Evolutionary conservation across 345 rosid species (phyloP), one percentile per base, ranked within the genome.

Genomic region (Raphanus sativus): DNA sequence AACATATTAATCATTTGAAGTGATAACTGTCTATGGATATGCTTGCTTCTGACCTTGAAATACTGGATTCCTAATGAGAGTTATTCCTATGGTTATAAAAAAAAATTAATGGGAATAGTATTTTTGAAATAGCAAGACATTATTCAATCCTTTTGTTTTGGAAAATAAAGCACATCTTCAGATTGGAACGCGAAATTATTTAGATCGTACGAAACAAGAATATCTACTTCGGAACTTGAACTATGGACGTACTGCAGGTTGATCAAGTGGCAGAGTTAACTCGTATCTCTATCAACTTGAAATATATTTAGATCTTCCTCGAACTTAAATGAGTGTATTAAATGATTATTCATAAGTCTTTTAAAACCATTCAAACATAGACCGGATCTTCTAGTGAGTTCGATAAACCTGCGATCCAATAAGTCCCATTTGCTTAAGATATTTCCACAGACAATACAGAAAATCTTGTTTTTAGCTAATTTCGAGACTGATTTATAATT

Each of bases 221-320:
- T 28, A 77, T 77, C 75, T 76, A 76, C 45, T 62, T 70, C 16
- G 75, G 24, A 65, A 70, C 71, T 77, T 77, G 60, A 52, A 76
- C 34, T 68, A 48, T 52, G 61, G 3, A 59, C 59, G 13, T 12
- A 59, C 34, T 42, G 8, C 21, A 66, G n/a, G 4, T 30, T 48
- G 16, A 24, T 58, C 59, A 58, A 42, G 13, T 42, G 30, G 62
- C 32, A 45, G 36, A 61, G 15, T 32, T 5, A 76, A 62, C 63
- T 33, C 38, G 12, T 66, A 40, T 66, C 30, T n/a, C 29, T 40
- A 40, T 8, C 56, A 65, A 28, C 42, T 65, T 74, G n/a, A 4
- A 65, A 38, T 38, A 38, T 38, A 38, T 38, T 38, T 38, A 38
- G 12, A 38, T 9, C 45, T 38, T 38, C 45, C 45, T 38, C 45